These are phyloP conservation scores for Ampelomyces quisqualis DNA, from an alignment of 2,329 filamentous ascomycete species.

Conservation along the genomic window DNA sequence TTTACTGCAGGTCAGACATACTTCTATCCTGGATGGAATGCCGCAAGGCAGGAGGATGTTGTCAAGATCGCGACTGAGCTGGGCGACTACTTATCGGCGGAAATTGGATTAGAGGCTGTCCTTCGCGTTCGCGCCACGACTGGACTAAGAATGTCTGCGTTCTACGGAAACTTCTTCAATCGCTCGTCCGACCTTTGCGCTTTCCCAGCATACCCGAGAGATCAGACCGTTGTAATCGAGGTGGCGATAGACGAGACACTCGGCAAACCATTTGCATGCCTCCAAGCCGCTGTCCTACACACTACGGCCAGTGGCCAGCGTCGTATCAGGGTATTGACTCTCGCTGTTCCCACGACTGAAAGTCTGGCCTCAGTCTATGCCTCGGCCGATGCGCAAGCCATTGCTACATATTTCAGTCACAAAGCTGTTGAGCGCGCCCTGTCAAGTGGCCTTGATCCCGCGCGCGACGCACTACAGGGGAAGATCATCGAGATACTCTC, in stretches of 20 bases:
- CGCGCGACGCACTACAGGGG: constrained; percentile 83
- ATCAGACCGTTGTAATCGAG: constrained; percentile 96
- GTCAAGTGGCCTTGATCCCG: constrained; percentile 82
- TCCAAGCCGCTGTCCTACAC: constrained; percentile 84
- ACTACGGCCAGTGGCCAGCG: constrained; percentile 97
- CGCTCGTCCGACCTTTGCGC: constrained; percentile 95
- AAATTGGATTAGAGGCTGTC: constrained; percentile 94
- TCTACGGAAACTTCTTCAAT: constrained; percentile 99
- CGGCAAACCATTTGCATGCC: constrained; percentile 83
- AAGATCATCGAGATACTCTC: constrained; percentile 91
- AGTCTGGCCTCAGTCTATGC: constrained; percentile 89
- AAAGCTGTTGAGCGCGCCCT: constrained; percentile 93
- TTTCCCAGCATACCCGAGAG: constrained; percentile 95
- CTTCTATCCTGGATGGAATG: constrained; percentile 98
- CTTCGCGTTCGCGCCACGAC: constrained; percentile 93
- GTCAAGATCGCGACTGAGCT: constrained; percentile 98
- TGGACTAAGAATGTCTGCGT: constrained; percentile 92
- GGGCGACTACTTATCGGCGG: constrained; percentile 92
- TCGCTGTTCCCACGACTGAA: constrained; percentile 89
- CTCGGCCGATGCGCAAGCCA: constrained; percentile 89
- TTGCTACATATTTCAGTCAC: constrained; percentile 93
- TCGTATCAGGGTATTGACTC: constrained; percentile 88
- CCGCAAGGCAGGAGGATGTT: constrained; percentile 87
- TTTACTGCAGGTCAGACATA: constrained; percentile 98
- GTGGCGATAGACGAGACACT: constrained; percentile 96